These are phyloP conservation scores for Backusella psychrophila DNA, from an alignment of 192 early-diverging fungal genomes.

Conservation along the genomic window DNA sequence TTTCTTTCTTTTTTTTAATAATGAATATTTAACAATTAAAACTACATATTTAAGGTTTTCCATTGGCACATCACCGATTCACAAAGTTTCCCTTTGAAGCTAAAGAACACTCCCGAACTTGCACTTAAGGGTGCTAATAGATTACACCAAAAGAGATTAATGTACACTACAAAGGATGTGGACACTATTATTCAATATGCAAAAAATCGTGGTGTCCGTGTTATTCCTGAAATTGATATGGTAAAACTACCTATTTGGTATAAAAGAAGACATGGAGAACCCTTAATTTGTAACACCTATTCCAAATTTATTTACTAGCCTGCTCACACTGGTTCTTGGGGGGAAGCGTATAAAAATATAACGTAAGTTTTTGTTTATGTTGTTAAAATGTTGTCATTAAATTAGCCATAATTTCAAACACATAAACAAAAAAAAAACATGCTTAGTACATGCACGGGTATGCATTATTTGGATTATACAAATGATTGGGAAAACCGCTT, in stretches of 20 bases:
- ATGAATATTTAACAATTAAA: too few relatives aligned
- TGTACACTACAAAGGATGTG: conserved; percentile 77
- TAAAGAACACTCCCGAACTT: conserved; percentile 59
- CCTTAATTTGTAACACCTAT: background rate
- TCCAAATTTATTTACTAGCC: conserved; percentile 39
- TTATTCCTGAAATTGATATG: conserved; percentile 93
- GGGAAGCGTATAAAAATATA: conserved; percentile 22
- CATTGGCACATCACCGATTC: conserved; percentile 80
- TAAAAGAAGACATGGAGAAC: background rate
- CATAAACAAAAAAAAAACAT: background rate
- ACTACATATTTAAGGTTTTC: conserved; percentile 40
- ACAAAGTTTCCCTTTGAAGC: conserved; percentile 68
- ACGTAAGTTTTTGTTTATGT: conserved; percentile 26
- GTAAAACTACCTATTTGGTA: conserved; percentile 10
- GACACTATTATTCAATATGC: conserved; percentile 71
- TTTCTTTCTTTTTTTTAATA: background rate
- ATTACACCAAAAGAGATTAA: conserved; percentile 46
- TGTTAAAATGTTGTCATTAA: background rate
- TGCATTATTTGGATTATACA: conserved; percentile 25
- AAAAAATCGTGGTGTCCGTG: conserved; percentile 71
- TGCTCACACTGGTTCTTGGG: conserved; percentile 65
- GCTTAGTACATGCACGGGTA: conserved; percentile 31
- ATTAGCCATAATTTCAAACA: background rate
- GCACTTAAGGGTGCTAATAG: conserved; percentile 64
- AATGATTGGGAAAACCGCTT: conserved; percentile 51